These are phyloP conservation scores for Mrakia blollopis DNA, from an alignment of 768 basidiomycete genomes.

Conservation along the genomic window DNA sequence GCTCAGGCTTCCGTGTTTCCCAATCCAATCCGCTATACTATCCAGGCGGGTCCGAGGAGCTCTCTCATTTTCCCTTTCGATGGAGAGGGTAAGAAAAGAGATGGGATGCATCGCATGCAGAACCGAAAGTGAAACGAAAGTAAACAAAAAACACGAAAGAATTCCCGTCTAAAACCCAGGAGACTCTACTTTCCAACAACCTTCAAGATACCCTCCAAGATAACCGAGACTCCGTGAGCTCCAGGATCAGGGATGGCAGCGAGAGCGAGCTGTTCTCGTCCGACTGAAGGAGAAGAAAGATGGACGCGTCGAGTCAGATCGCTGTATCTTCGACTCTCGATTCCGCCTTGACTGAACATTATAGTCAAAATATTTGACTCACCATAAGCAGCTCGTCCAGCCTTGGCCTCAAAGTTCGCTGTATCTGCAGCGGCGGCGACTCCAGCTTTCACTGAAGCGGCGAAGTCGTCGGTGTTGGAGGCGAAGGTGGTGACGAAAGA, in stretches of 20 bases:
- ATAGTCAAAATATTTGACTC: no score
- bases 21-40: no score
- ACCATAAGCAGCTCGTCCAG: conserved; percentile 78
- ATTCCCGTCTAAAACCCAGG: no score
- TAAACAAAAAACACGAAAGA: no score
- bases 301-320: not conserved
- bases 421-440: conserved; percentile 67
- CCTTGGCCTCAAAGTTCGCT: conserved; percentile 70
- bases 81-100: no score
- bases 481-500: conserved; percentile 61
- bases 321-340: not conserved
- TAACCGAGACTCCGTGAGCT: conserved; percentile 68
- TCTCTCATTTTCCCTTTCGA: no score
- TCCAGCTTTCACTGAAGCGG: conserved; percentile 58
- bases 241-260: conserved; percentile 77
- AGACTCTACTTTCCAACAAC: not conserved
- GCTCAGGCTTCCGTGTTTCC: no score
- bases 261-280: conserved; percentile 50
- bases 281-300: not conserved
- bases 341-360: no score
- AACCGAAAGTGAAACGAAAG: no score
- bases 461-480: conserved; percentile 46
- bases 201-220: conserved; percentile 26
- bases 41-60: no score
- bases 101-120: no score